These are phyloP conservation scores for Plantago rigida DNA, from an alignment of 305 asterid species.

Conservation along the genomic window DNA sequence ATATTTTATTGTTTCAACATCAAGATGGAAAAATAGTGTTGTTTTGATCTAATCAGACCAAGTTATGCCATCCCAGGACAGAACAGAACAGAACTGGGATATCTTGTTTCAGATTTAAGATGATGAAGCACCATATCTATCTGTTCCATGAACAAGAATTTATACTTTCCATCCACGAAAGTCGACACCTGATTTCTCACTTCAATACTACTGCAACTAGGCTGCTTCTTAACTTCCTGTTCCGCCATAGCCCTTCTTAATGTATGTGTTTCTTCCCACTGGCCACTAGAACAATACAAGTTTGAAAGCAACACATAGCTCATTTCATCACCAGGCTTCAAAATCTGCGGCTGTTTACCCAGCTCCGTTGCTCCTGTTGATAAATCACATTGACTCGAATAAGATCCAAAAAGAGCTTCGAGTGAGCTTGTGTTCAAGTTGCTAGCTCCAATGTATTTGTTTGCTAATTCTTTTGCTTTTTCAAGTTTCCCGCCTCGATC, in stretches of 20 bases:
- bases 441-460: slow-evolving; percentile 20
- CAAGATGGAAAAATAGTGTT: too few species aligned
- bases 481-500: slow-evolving; percentile 52
- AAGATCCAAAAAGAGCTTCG: slow-evolving; percentile 38
- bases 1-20: too few species aligned
- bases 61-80: slow-evolving; percentile 19
- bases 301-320: slow-evolving; percentile 61
- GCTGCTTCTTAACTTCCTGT: slow-evolving; percentile 49
- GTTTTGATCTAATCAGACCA: neutral
- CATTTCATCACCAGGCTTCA: slow-evolving; percentile 48
- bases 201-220: slow-evolving; percentile 74
- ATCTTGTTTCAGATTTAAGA: slow-evolving; percentile 43
- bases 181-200: slow-evolving; percentile 37
- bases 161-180: slow-evolving; percentile 48
- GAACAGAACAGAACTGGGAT: slow-evolving; percentile 25
- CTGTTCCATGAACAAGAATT: slow-evolving; percentile 28
- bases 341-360: slow-evolving; percentile 30
- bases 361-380: slow-evolving; percentile 25
- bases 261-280: slow-evolving; percentile 59
- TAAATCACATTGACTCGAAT: slow-evolving; percentile 30
- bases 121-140: slow-evolving; percentile 28
- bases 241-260: slow-evolving; percentile 48
- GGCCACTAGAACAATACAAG: slow-evolving; percentile 59
- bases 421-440: slow-evolving; percentile 24
- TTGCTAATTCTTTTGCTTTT: slow-evolving; percentile 45